Conservation (phyloP, 2,329 filamentous ascomycete species). For the Talaromyces pinophilus region DNA sequence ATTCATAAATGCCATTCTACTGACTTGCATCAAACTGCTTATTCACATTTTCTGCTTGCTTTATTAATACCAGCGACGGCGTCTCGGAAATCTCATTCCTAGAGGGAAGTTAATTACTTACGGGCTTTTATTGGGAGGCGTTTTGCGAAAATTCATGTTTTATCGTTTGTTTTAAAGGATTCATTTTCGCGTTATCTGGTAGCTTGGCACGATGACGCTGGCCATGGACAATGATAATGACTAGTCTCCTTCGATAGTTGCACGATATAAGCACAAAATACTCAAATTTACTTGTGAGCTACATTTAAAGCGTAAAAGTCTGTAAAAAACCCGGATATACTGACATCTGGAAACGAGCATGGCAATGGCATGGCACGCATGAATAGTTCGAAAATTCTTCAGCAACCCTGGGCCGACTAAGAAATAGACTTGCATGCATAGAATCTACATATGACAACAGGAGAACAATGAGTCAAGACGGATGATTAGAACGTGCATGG, state of each 20-base stretch:
- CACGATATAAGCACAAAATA: background rate
- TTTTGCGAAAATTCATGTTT: background rate
- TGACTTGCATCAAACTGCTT: background rate
- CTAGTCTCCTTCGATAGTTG: background rate
- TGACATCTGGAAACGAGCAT: background rate
- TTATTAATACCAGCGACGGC: constrained; percentile 15
- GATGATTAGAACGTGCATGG: background rate
- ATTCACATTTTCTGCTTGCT: background rate
- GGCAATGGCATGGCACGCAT: background rate
- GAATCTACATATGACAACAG: background rate
- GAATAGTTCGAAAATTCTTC: background rate
- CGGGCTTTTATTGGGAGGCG: background rate
- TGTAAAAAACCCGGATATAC: background rate
- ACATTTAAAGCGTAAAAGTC: too few species aligned
- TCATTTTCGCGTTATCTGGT: background rate
- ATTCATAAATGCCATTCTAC: background rate
- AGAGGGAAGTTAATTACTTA: constrained; percentile 1
- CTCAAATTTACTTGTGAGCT: background rate
- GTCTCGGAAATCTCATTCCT: constrained; percentile 12
- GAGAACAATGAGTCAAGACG: background rate
- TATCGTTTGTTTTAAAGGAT: background rate
- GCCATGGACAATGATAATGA: background rate
- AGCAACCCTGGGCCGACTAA: background rate
- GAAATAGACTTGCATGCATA: background rate
- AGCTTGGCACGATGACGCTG: background rate